Evolutionary conservation across 2,329 filamentous ascomycete species (phyloP).

Genomic region (Emergomyces orientalis): DNA sequence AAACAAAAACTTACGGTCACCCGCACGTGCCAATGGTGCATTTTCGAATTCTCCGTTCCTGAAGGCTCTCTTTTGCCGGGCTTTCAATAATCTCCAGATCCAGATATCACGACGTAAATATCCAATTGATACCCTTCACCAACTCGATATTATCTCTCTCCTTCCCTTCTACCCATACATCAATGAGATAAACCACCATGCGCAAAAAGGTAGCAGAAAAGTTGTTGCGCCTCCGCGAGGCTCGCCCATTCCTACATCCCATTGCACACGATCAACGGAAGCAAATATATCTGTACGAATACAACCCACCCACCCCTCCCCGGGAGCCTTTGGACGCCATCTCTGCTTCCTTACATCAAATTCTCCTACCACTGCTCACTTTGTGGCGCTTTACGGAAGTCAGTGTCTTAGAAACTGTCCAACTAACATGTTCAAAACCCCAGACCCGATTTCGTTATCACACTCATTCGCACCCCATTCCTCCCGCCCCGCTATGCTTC

Average conservation of each 20-base stretch:
- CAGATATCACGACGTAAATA: background rate
- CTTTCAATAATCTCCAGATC: background rate
- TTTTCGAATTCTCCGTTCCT: background rate
- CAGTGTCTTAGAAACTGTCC: conserved; percentile 1
- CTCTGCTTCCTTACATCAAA: background rate
- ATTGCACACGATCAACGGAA: conserved; percentile 25
- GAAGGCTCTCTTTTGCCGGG: background rate
- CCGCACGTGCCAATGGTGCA: background rate
- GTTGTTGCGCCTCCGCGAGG: background rate
- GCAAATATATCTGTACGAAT: conserved; percentile 40
- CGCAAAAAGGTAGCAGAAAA: conserved; percentile 3
- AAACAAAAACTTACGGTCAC: too few relatives aligned
- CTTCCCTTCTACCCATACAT: background rate
- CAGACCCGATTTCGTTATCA: conserved; percentile 73
- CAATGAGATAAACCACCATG: conserved; percentile 4
- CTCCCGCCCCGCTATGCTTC: conserved; percentile 72
- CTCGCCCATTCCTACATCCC: background rate
- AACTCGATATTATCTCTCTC: background rate
- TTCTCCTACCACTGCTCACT: background rate
- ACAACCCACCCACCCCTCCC: background rate
- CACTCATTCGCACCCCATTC: conserved; percentile 63
- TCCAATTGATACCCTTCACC: background rate
- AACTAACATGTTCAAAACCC: background rate
- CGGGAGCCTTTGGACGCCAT: background rate
- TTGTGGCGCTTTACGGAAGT: background rate